Conservation (phyloP, 2,329 filamentous ascomycete genomes). For the Pseudocercospora crystallina region DNA sequence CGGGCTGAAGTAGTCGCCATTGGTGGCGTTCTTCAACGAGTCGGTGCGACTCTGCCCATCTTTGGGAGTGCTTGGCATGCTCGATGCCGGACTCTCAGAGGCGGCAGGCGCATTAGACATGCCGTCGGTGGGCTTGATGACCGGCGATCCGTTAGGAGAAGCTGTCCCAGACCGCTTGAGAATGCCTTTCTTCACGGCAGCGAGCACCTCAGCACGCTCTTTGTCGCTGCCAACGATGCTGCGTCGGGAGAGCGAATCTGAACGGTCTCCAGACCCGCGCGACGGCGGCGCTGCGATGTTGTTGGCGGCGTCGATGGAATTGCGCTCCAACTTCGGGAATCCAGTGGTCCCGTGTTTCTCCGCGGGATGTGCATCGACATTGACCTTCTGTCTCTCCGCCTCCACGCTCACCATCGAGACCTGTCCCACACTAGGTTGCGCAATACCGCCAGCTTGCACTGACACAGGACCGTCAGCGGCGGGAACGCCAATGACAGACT, state of each 20-base stretch:
- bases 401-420: slow-evolving; percentile 96
- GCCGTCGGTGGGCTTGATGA: slow-evolving; percentile 61
- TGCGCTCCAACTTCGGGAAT: slow-evolving; percentile 80
- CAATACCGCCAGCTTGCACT: slow-evolving; percentile 38
- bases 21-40: slow-evolving; percentile 61
- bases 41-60: slow-evolving; percentile 63
- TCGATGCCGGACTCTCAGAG: slow-evolving; percentile 78
- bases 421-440: slow-evolving; percentile 67
- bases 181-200: slow-evolving; percentile 92
- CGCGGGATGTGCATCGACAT: slow-evolving; percentile 69
- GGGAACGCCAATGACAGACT: slow-evolving; percentile 80
- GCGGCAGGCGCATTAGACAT: slow-evolving; percentile 60
- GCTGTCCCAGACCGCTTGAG: slow-evolving; percentile 73
- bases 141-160: slow-evolving; percentile 68
- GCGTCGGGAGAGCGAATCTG: slow-evolving; percentile 65
- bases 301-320: slow-evolving; percentile 68
- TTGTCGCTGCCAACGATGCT: slow-evolving; percentile 89
- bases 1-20: slow-evolving; percentile 85
- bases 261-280: slow-evolving; percentile 53
- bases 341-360: slow-evolving; percentile 73
- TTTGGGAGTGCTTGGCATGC: slow-evolving; percentile 81
- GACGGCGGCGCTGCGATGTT: slow-evolving; percentile 31
- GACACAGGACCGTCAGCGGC: slow-evolving; percentile 65
- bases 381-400: slow-evolving; percentile 81
- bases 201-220: slow-evolving; percentile 87